phyloP scores from a whole-genome alignment of 495 filamentous ascomycete species.

The Aspergillus panamensis region DNA sequence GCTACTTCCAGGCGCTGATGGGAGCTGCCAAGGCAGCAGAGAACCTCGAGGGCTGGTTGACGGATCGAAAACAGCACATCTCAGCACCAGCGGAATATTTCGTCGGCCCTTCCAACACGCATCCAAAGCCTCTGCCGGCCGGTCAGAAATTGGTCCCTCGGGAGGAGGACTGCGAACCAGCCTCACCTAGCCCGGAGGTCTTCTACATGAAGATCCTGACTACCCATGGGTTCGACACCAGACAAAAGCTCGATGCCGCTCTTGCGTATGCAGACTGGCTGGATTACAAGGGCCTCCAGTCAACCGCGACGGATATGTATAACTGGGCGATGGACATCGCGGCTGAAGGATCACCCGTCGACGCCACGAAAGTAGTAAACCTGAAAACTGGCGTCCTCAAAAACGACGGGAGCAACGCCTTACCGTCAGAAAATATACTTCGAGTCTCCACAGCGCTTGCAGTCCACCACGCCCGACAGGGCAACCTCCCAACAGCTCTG shows the following conservation, averaged over 20 bases:
- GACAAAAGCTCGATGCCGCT: slow-evolving; percentile 73
- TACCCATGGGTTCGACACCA: slow-evolving; percentile 66
- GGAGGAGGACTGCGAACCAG: slow-evolving; percentile 67
- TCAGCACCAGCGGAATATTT: slow-evolving; percentile 67
- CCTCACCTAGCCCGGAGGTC: slow-evolving; percentile 60
- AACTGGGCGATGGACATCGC: slow-evolving; percentile 70
- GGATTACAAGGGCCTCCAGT: slow-evolving; percentile 64
- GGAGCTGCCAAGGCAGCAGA: slow-evolving; percentile 70
- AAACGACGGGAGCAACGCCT: slow-evolving; percentile 43
- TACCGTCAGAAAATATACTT: slow-evolving; percentile 68
- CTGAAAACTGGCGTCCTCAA: slow-evolving; percentile 56
- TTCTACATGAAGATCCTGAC: slow-evolving; percentile 78
- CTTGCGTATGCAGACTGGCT: slow-evolving; percentile 80
- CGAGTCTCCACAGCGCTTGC: slow-evolving; percentile 71
- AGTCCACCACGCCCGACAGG: slow-evolving; percentile 66
- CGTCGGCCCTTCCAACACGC: slow-evolving; percentile 77
- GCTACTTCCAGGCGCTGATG: slow-evolving; percentile 80
- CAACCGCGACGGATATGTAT: slow-evolving; percentile 65
- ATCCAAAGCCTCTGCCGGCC: slow-evolving; percentile 66
- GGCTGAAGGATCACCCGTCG: slow-evolving; percentile 42
- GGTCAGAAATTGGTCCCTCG: slow-evolving; percentile 53
- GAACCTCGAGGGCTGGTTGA: slow-evolving; percentile 71
- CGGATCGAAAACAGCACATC: slow-evolving; percentile 60
- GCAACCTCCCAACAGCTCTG: slow-evolving; percentile 60
- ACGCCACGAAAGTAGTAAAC: slow-evolving; percentile 53